Conservation (phyloP, 208 protist species). For the Balamuthia mandrillaris region DNA sequence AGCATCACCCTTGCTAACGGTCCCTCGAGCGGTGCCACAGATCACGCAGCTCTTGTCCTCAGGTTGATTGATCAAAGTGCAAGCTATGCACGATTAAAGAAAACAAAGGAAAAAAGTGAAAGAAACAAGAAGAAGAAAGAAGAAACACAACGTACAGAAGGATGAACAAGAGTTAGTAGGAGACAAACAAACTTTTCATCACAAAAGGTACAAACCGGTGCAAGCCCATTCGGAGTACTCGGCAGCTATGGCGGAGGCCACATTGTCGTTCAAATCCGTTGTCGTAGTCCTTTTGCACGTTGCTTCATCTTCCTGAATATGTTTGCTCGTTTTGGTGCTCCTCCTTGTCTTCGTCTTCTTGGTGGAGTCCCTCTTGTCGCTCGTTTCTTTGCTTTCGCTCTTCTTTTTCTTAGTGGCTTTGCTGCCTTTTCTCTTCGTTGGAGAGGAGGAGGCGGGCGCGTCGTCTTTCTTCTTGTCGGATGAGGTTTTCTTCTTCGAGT, state of each 20-base stretch:
- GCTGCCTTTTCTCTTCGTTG: background rate
- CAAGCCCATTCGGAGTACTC: background rate
- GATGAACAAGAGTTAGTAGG: background rate
- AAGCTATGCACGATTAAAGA: background rate
- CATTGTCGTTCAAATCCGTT: background rate
- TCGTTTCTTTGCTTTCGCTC: background rate
- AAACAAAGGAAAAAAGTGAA: background rate
- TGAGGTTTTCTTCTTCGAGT: background rate
- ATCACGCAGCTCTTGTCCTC: background rate
- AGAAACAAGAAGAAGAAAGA: too few species aligned
- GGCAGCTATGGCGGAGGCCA: background rate
- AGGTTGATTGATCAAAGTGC: constrained; percentile 14
- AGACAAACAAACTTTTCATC: background rate
- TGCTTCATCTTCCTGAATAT: background rate
- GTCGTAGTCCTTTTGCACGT: background rate
- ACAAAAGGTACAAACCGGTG: too few species aligned
- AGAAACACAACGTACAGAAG: too few species aligned
- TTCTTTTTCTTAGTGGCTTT: constrained; percentile 1
- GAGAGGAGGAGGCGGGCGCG: background rate
- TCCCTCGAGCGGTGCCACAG: background rate
- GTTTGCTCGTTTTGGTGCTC: background rate
- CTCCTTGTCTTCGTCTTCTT: background rate
- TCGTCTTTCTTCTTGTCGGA: background rate
- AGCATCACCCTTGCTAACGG: background rate
- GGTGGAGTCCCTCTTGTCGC: background rate